These are phyloP conservation scores for Venturiaceae sp. DNA, from an alignment of 2,329 filamentous ascomycete species.

Conservation along the genomic window DNA sequence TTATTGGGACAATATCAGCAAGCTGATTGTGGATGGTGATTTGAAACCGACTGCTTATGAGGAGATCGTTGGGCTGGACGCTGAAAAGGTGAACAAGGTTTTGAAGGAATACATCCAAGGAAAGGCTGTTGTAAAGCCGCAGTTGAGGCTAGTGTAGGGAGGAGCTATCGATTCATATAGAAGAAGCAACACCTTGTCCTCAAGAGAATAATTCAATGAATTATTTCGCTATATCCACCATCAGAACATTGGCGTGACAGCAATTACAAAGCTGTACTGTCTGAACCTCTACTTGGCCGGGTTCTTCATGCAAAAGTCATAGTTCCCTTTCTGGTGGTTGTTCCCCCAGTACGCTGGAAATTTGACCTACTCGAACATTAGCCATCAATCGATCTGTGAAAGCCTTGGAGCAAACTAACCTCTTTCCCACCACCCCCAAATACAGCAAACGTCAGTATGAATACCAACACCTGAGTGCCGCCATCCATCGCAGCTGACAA, in stretches of 20 bases:
- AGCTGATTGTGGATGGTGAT: neutral
- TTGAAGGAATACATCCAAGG: neutral
- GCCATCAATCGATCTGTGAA: neutral
- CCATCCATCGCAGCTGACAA: slow-evolving; percentile 30
- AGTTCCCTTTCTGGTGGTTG: slow-evolving; percentile 5
- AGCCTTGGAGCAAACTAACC: neutral
- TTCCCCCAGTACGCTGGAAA: slow-evolving; percentile 7
- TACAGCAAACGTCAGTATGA: slow-evolving; percentile 33
- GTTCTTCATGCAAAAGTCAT: slow-evolving; percentile 3
- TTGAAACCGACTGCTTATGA: neutral
- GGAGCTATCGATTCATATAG: neutral
- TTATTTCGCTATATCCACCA: too few relatives aligned
- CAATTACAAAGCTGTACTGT: too few relatives aligned
- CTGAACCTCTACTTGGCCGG: neutral
- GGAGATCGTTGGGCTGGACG: neutral
- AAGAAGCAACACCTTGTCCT: too few relatives aligned
- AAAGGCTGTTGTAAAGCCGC: neutral
- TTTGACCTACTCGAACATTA: neutral
- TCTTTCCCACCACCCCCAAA: slow-evolving; percentile 23
- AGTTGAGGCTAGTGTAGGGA: neutral
- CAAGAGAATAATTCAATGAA: too few relatives aligned
- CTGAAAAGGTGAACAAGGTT: neutral
- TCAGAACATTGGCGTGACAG: too few relatives aligned
- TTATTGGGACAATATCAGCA: neutral
- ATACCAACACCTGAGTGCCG: slow-evolving; percentile 29